phyloP scores from a whole-genome alignment of 352 stramenopile species.

The Pythium folliculosum region DNA sequence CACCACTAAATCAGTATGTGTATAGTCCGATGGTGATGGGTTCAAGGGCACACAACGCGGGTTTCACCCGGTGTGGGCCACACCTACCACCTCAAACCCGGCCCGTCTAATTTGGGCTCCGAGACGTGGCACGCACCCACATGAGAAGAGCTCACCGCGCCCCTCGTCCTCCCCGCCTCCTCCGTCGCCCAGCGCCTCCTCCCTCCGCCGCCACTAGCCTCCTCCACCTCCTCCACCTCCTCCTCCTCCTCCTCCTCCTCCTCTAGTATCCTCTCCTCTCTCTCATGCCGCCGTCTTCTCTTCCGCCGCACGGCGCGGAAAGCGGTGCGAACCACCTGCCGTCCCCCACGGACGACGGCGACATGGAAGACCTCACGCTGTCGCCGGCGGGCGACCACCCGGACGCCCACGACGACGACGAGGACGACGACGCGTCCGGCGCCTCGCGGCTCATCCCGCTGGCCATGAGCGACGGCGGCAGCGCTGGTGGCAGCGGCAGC shows the following conservation, averaged over 20 bases:
- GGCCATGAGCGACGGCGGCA: conserved; percentile 61
- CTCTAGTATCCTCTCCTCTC: too few species aligned
- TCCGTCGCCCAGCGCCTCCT: background rate
- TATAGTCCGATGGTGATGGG: too few species aligned
- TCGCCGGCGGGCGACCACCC: conserved; percentile 36
- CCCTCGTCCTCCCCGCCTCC: background rate
- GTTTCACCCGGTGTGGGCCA: background rate
- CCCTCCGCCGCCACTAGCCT: background rate
- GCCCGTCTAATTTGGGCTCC: conserved; percentile 18
- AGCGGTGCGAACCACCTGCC: conserved; percentile 6
- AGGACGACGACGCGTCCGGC: conserved; percentile 12
- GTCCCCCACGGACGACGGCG: conserved; percentile 24
- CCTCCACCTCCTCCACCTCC: background rate
- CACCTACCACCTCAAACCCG: background rate
- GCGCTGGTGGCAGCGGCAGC: conserved; percentile 30
- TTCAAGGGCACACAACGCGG: too few species aligned
- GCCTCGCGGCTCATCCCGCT: conserved; percentile 62
- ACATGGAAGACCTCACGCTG: conserved; percentile 62
- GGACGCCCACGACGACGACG: conserved; percentile 10
- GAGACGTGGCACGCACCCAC: conserved; percentile 15
- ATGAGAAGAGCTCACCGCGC: conserved; percentile 1
- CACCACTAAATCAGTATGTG: conserved; percentile 5
- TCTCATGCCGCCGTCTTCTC: conserved; percentile 15
- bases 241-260: background rate
- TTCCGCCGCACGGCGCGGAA: conserved; percentile 4